Conservation (phyloP, 495 filamentous ascomycete species). For the Xylaria grammica region DNA sequence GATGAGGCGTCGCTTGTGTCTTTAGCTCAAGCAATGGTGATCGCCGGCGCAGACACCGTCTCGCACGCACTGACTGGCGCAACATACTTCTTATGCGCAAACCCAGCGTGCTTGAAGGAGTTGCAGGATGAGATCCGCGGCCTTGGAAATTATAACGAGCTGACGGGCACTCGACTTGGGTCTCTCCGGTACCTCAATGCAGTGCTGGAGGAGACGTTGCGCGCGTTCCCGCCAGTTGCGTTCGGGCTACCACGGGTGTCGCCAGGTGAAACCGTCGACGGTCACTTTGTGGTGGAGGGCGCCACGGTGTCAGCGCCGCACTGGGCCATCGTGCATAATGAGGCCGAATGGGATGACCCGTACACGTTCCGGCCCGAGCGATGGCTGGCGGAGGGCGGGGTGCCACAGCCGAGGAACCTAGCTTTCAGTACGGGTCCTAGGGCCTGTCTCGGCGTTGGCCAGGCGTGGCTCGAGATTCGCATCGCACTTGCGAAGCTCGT, state of each 20-base stretch:
- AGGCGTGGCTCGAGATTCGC: constrained; percentile 45
- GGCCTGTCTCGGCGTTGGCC: constrained; percentile 38
- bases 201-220: constrained; percentile 49
- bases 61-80: constrained; percentile 29
- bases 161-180: constrained; percentile 27
- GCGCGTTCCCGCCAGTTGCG: constrained; percentile 38
- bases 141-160: constrained; percentile 23
- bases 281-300: constrained; percentile 35
- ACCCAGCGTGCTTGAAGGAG: constrained; percentile 36
- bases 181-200: constrained; percentile 45
- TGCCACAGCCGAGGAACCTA: constrained; percentile 37
- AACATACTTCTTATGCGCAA: constrained; percentile 37
- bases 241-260: constrained; percentile 42
- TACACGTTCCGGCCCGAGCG: constrained; percentile 39
- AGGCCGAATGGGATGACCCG: constrained; percentile 35
- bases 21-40: constrained; percentile 31
- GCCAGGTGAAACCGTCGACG: constrained; percentile 39
- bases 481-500: constrained; percentile 43
- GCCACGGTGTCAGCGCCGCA: constrained; percentile 43
- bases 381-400: constrained; percentile 35
- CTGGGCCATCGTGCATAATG: constrained; percentile 41
- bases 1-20: constrained; percentile 27
- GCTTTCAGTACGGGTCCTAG: constrained; percentile 35
- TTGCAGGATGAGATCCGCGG: constrained; percentile 40
- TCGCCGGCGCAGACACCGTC: constrained; percentile 36